These are phyloP conservation scores for Chamaecyparis obtusa DNA, from an alignment of 75 land plant species.

Conservation along the genomic window DNA sequence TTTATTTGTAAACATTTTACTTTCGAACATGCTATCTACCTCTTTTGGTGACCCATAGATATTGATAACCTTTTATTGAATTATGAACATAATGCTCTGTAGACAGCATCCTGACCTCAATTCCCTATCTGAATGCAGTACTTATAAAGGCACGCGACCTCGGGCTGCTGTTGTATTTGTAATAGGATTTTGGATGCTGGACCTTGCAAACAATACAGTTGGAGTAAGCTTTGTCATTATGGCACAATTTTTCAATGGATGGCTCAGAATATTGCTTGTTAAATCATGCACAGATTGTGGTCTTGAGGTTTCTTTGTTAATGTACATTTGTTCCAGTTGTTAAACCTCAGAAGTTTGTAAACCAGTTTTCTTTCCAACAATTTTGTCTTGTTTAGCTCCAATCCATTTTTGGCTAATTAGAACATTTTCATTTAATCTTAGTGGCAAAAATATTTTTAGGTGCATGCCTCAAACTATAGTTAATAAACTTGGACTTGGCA, in stretches of 20 bases:
- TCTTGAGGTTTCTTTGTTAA: background rate
- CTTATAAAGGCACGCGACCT: conserved; percentile 63
- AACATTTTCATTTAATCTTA: background rate
- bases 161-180: conserved; percentile 84
- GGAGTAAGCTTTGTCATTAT: conserved; percentile 45
- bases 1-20: background rate
- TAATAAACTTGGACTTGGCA: too few species aligned
- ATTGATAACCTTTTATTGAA: background rate
- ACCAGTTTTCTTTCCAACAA: background rate
- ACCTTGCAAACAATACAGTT: conserved; percentile 97
- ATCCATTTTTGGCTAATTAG: background rate
- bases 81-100: background rate
- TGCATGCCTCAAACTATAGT: background rate
- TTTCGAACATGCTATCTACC: background rate
- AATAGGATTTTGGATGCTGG: conserved; percentile 96
- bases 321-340: background rate
- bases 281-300: background rate
- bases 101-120: background rate
- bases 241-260: background rate
- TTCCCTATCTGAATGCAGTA: conserved; percentile 31
- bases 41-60: background rate
- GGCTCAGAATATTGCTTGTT: background rate
- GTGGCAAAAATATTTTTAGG: background rate
- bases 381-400: background rate
- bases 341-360: background rate